Conservation (phyloP, 306 rosid species). For the Citrullus mucosospermus region DNA sequence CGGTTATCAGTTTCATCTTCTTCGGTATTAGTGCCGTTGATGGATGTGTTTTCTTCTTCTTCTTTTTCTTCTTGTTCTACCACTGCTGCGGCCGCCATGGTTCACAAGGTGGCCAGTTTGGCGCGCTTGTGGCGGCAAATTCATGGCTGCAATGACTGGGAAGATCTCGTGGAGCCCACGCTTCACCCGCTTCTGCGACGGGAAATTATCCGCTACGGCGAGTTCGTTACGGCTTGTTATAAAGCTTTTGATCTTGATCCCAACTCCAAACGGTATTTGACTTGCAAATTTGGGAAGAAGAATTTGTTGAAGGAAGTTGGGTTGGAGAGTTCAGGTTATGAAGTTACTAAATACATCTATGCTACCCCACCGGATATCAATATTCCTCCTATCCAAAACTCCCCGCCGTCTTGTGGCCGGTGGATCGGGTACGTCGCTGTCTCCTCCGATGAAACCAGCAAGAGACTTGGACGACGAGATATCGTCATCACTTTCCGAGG, state of each 20-base stretch:
- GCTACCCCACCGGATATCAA: conserved; percentile 71
- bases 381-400: conserved; percentile 36
- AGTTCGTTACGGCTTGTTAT: conserved; percentile 63
- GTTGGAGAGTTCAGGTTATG: conserved; percentile 43
- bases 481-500: conserved; percentile 62
- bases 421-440: conserved; percentile 85
- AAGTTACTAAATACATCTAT: conserved; percentile 77
- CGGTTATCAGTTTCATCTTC: conserved; percentile 15
- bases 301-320: conserved; percentile 55
- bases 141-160: conserved; percentile 80
- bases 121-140: conserved; percentile 45
- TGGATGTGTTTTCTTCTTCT: neutral
- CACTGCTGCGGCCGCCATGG: neutral
- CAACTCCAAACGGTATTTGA: conserved; percentile 57
- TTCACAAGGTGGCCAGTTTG: conserved; percentile 1
- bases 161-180: conserved; percentile 45
- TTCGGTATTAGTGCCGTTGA: conserved; percentile 10
- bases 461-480: conserved; percentile 60
- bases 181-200: conserved; percentile 68
- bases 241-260: conserved; percentile 78
- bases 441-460: conserved; percentile 29
- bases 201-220: conserved; percentile 70
- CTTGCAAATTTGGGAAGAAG: conserved; percentile 63
- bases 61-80: neutral
- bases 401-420: conserved; percentile 34